phyloP scores from a whole-genome alignment of 768 basidiomycete species.

The Hebeloma cylindrosporum region DNA sequence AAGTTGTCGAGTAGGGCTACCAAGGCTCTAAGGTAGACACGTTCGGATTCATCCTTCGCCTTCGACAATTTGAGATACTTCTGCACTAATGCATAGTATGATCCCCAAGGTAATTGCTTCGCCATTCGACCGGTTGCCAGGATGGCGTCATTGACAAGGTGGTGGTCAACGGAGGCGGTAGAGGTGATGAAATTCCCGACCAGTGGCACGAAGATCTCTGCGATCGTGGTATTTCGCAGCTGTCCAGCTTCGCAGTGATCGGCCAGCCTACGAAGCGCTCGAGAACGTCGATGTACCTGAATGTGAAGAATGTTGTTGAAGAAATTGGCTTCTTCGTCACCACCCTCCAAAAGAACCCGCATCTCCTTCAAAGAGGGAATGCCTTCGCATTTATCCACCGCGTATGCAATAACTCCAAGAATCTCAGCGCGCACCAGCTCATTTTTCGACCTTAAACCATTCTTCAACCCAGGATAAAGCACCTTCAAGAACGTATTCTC shows the following conservation, averaged over 20 bases:
- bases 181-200: conserved; percentile 77
- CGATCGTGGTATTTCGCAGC: conserved; percentile 67
- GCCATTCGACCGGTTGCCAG: conserved; percentile 75
- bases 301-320: conserved; percentile 96
- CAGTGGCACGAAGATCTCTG: conserved; percentile 85
- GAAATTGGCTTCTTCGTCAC: conserved; percentile 94
- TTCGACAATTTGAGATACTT: conserved; percentile 73
- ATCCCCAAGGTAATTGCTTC: conserved; percentile 75
- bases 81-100: conserved; percentile 78
- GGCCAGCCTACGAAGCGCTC: conserved; percentile 82
- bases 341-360: conserved; percentile 75
- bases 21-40: conserved; percentile 80
- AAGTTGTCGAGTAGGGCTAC: conserved; percentile 88
- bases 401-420: conserved; percentile 73
- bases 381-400: conserved; percentile 62
- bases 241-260: conserved; percentile 69
- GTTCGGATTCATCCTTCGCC: conserved; percentile 69
- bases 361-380: conserved; percentile 74
- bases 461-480: conserved; percentile 78
- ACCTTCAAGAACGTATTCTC: conserved; percentile 59
- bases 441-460: conserved; percentile 72
- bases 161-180: conserved; percentile 68
- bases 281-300: conserved; percentile 84
- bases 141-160: conserved; percentile 90
- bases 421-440: conserved; percentile 89